These are phyloP conservation scores for Roridomyces roridus DNA, from an alignment of 768 basidiomycete genomes.

Conservation along the genomic window DNA sequence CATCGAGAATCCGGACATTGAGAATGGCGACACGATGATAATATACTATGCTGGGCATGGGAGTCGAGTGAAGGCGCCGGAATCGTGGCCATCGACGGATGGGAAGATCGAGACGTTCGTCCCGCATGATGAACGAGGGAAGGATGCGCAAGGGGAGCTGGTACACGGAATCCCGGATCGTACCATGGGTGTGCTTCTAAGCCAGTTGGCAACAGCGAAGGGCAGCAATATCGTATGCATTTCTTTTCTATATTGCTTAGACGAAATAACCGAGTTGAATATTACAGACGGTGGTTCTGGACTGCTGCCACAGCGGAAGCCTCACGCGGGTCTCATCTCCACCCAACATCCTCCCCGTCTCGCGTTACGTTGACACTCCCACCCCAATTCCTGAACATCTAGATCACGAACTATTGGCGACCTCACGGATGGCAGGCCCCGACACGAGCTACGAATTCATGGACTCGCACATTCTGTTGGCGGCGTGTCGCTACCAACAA, in stretches of 20 bases:
- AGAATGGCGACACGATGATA: constrained; percentile 14
- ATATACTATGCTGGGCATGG: constrained; percentile 21
- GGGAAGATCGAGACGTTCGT: constrained; percentile 16
- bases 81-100: constrained; percentile 8
- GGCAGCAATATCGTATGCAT: constrained; percentile 24
- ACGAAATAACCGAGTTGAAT: no score
- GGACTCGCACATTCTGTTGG: constrained; percentile 24
- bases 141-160: background rate
- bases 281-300: constrained; percentile 21
- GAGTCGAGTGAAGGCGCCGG: constrained; percentile 9
- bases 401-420: background rate
- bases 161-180: constrained; percentile 22
- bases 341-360: background rate
- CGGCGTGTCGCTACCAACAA: constrained; percentile 22
- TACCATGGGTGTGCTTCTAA: constrained; percentile 16
- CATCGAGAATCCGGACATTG: constrained; percentile 7
- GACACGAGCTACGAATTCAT: constrained; percentile 15
- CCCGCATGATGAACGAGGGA: constrained; percentile 11
- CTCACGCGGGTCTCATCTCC: background rate
- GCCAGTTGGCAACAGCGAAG: constrained; percentile 13
- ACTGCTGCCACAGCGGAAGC: constrained; percentile 16
- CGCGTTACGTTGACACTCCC: constrained; percentile 14
- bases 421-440: background rate
- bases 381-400: constrained; percentile 11
- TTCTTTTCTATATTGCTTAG: no score